Evolutionary conservation across 805 yeast species (phyloP).

Genomic region (Cyberlindnera americana): DNA sequence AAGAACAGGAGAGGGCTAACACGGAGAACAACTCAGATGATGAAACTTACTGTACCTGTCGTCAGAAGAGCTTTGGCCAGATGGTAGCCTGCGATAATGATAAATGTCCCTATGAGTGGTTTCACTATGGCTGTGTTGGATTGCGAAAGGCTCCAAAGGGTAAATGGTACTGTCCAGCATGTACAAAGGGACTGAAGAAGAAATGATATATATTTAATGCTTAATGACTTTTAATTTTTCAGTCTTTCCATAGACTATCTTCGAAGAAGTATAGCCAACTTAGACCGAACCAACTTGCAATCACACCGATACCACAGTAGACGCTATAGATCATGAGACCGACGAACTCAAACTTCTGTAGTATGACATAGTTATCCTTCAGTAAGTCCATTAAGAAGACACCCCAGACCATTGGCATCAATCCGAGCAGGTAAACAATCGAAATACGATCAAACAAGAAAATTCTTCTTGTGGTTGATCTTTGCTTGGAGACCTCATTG

Average conservation of each 20-base stretch:
- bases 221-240: constrained; percentile 3
- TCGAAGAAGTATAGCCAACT: constrained; percentile 86
- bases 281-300: constrained; percentile 83
- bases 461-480: constrained; percentile 37
- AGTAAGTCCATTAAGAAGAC: constrained; percentile 51
- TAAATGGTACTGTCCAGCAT: constrained; percentile 70
- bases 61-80: constrained; percentile 51
- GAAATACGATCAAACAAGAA: constrained; percentile 73
- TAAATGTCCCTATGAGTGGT: constrained; percentile 73
- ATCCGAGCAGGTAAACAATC: constrained; percentile 60
- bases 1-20: constrained; percentile 1
- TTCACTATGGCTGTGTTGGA: constrained; percentile 76
- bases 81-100: constrained; percentile 91
- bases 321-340: constrained; percentile 80
- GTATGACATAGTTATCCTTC: constrained; percentile 46
- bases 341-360: constrained; percentile 65
- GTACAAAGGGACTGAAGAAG: constrained; percentile 12
- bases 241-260: constrained; percentile 58
- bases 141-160: constrained; percentile 56
- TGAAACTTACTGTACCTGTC: constrained; percentile 44
- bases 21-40: constrained; percentile 16
- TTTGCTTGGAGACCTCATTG: constrained; percentile 56
- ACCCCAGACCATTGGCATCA: constrained; percentile 57
- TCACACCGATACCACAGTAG: constrained; percentile 81
- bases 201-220: background rate